Evolutionary conservation across 768 basidiomycete genomes (phyloP).

Genomic region (Paxillus ammoniavirescens): DNA sequence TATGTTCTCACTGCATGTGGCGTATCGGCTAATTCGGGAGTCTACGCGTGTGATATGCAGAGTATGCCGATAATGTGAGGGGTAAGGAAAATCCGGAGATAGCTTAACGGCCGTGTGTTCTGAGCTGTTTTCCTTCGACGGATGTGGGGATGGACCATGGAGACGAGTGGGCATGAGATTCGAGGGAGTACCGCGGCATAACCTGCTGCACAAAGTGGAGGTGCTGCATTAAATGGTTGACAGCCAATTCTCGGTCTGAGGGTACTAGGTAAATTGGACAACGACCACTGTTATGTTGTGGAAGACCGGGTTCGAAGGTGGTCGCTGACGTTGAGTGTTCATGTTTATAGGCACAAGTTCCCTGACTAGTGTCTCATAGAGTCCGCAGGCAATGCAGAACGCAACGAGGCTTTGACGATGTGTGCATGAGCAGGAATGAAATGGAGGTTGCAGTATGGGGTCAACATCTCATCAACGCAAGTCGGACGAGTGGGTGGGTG

Average conservation of each 20-base stretch:
- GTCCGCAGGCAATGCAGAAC: slow-evolving; percentile 41
- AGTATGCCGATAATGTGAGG: slow-evolving; percentile 13
- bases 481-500: slow-evolving; percentile 3
- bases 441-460: slow-evolving; percentile 11
- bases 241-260: slow-evolving; percentile 37
- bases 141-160: slow-evolving; percentile 24
- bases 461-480: slow-evolving; percentile 21
- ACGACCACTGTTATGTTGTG: slow-evolving; percentile 17
- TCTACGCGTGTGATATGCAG: slow-evolving; percentile 25
- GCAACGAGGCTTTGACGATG: slow-evolving; percentile 27
- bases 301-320: slow-evolving; percentile 23
- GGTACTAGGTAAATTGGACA: no score
- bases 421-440: slow-evolving; percentile 26
- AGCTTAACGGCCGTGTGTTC: slow-evolving; percentile 11
- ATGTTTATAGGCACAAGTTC: slow-evolving; percentile 19
- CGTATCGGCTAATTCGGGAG: slow-evolving; percentile 32
- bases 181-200: slow-evolving; percentile 17
- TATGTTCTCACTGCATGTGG: slow-evolving; percentile 5
- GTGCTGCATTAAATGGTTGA: slow-evolving; percentile 45
- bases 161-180: slow-evolving; percentile 24
- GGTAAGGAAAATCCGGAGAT: slow-evolving; percentile 18
- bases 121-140: slow-evolving; percentile 10
- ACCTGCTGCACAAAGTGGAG: slow-evolving; percentile 30
- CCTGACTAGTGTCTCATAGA: slow-evolving; percentile 25
- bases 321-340: slow-evolving; percentile 14